phyloP scores from a whole-genome alignment of 2,329 filamentous ascomycete species.

The Sclerotinia subarctica region DNA sequence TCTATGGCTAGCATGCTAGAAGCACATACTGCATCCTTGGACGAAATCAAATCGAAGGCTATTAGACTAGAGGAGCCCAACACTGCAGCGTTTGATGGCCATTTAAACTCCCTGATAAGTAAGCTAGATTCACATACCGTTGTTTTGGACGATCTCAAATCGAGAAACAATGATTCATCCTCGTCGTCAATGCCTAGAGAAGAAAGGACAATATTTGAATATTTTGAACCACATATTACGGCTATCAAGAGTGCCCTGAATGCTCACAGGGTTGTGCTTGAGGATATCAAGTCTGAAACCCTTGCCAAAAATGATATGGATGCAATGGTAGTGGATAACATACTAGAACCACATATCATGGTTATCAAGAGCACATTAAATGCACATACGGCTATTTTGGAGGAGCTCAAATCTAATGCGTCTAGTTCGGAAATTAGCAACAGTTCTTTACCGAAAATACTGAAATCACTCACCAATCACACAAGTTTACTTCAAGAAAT shows the following conservation, averaged over 20 bases:
- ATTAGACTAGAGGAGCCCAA: neutral
- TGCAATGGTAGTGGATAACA: neutral
- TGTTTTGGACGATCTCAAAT: slow-evolving; percentile 17
- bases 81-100: slow-evolving; percentile 9
- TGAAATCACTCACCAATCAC: slow-evolving; percentile 29
- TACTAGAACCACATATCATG: slow-evolving; percentile 16
- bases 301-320: slow-evolving; percentile 2
- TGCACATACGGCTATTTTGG: slow-evolving; percentile 24
- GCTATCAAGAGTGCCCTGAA: slow-evolving; percentile 29
- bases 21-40: slow-evolving; percentile 22
- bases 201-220: slow-evolving; percentile 9
- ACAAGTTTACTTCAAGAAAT: slow-evolving; percentile 33
- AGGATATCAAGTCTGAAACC: slow-evolving; percentile 23
- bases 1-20: slow-evolving; percentile 22
- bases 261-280: slow-evolving; percentile 25
- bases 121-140: slow-evolving; percentile 23
- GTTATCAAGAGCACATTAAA: slow-evolving; percentile 26
- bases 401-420: slow-evolving; percentile 25
- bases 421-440: slow-evolving; percentile 21
- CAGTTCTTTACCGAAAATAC: slow-evolving; percentile 24
- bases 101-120: slow-evolving; percentile 22
- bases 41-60: slow-evolving; percentile 26
- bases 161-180: neutral
- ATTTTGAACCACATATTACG: slow-evolving; percentile 28
- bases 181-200: neutral